Conservation (phyloP, 2,329 filamentous ascomycete genomes). For the Aspergillus tamarii region DNA sequence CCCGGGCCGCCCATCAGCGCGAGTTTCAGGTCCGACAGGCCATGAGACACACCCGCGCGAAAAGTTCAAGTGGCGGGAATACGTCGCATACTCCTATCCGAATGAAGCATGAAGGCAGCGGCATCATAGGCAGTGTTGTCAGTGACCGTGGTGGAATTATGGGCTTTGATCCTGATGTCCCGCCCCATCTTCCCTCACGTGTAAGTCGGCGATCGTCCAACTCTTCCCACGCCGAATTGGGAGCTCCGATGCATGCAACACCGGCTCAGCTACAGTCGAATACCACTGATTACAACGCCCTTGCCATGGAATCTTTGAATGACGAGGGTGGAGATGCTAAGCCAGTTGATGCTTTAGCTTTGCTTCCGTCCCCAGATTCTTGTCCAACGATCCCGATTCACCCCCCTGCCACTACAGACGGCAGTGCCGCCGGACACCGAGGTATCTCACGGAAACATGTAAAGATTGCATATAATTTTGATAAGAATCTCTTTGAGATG, state of each 20-base stretch:
- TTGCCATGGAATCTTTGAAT: slow-evolving; percentile 49
- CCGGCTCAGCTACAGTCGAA: slow-evolving; percentile 42
- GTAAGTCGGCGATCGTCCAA: slow-evolving; percentile 54
- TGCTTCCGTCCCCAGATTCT: slow-evolving; percentile 55
- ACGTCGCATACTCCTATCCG: slow-evolving; percentile 49
- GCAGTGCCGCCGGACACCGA: slow-evolving; percentile 54
- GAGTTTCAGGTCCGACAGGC: slow-evolving; percentile 47
- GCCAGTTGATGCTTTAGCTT: slow-evolving; percentile 49
- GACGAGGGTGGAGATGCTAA: slow-evolving; percentile 41
- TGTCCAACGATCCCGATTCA: slow-evolving; percentile 64
- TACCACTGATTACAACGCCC: slow-evolving; percentile 49
- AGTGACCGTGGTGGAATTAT: slow-evolving; percentile 61
- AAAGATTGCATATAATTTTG: slow-evolving; percentile 63
- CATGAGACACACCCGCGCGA: slow-evolving; percentile 45
- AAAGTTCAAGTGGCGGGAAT: slow-evolving; percentile 51
- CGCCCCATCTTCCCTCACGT: slow-evolving; percentile 43
- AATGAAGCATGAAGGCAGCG: slow-evolving; percentile 48
- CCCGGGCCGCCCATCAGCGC: slow-evolving; percentile 49
- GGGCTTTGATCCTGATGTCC: slow-evolving; percentile 49
- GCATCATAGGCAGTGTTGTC: slow-evolving; percentile 54
- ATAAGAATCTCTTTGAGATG: slow-evolving; percentile 60
- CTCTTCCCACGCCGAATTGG: slow-evolving; percentile 48
- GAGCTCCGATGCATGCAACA: slow-evolving; percentile 39
- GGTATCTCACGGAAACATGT: slow-evolving; percentile 66
- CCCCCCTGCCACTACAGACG: slow-evolving; percentile 53